Base-by-base conservation (phyloP, 2,329 filamentous ascomycete genomes). In the Dothistroma pini region DNA sequence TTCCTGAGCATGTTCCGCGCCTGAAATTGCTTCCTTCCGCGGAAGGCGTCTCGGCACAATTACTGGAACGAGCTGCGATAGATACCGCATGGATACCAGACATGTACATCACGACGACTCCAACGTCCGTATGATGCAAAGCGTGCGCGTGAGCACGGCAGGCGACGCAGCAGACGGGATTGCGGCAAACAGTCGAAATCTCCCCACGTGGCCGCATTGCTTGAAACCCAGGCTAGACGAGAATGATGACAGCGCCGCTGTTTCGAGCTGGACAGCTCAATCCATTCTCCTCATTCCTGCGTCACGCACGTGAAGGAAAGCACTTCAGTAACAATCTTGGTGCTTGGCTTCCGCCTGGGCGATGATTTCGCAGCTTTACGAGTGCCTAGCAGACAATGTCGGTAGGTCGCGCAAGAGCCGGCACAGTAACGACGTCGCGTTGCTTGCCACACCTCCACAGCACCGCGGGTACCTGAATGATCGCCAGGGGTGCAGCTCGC, bases 381-480 rank as follows among this genome's bases (percentile, higher is more conserved):
- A 14, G n/a, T 19, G 41, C n/a, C 14, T 19, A 44, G 4, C 41
- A 19, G 41, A 44, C 41, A 44, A 5, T 14, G 16, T 14, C 41
- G 41, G 1, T 19, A 19, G 14, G 16, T 10, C n/a, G 41, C 41
- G 12, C 41, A 19, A 44, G 4, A 44, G 16, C 41, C 41, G 41
- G 41, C 41, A 44, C 16, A 44, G 16, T n/a, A n/a, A 19, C 41
- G 41, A 19, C n/a, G 41, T 44, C 14, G 41, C 41, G 16, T 19
- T 19, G 41, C 4, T 44, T 14, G 41, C 16, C 16, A 44, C 16
- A 9, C 14, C 14, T 19, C 41, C 16, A 34, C 16, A 31, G n/a
- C 22, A 19, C 29, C 19, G 50, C 57, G 50, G 31, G 57, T 59
- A 59, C 57, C 57, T 59, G 57, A 59, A 59, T 47, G 57, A 59